Base-by-base conservation (phyloP, 768 basidiomycete genomes). In the Hygrophorus pudorinus region DNA sequence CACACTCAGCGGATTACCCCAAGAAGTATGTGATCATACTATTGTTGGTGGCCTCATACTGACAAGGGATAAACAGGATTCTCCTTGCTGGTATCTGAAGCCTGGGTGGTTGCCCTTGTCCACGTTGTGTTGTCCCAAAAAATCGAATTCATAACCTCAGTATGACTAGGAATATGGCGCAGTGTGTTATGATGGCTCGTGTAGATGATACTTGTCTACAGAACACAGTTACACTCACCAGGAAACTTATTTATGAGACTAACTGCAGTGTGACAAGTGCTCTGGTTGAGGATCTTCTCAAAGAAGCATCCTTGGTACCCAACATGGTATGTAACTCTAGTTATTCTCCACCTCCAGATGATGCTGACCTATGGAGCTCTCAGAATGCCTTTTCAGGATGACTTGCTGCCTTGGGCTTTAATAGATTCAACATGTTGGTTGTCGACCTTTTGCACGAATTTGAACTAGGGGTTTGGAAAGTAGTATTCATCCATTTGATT, bases 401-500 rank as follows among this genome's bases (percentile, higher is more conserved):
- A 0, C 47, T 65, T 1, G 37, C 38, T 1, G 14, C 43, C 2
- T 24, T 57, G 4, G 54, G 52, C 1, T 58, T 57, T 18, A 48
- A 64, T 29, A 14, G 59, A 2, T 65, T 48, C 37, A 16, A 0
- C 0, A 54, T 62, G 11, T 54, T 70, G 0, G 51, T 60, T 0
- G 52, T 57, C 0, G 65, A 73, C 39, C 49, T 71, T 11, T 35
- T 73, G 45, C 69, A 71, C 29, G 64, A 71, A 33, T 56, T 66
- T 27, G 65, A 71, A 40, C 49, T 70, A 0, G 68, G 71, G 0
- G 53, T 64, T 0, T 70, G 65, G 56, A 67, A 68, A 41, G 33
- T 46, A 0, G 20, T 69, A 0, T 59, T 71, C 24, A 57, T 48
- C 1, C 71, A 73, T 27, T 51, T 71, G 0, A 44, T 71, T 0